These are phyloP conservation scores for Hyphodiscus sp. DNA, from an alignment of 2,329 filamentous ascomycete species.

Conservation along the genomic window DNA sequence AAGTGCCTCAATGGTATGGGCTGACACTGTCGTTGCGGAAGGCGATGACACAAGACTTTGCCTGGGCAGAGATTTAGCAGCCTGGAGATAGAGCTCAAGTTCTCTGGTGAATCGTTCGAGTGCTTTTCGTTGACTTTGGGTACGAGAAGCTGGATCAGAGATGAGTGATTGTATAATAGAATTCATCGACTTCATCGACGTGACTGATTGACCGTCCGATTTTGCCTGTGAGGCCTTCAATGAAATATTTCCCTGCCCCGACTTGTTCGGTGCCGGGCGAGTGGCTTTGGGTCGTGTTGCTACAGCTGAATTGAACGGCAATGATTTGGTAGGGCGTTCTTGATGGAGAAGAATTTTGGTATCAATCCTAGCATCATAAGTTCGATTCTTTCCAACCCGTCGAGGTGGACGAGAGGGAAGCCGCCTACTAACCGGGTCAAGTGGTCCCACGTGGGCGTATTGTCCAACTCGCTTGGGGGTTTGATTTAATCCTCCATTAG, in stretches of 20 bases:
- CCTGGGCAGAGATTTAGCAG: constrained; percentile 34
- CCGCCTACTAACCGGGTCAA: constrained; percentile 12
- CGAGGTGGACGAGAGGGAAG: neutral
- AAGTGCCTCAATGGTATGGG: constrained; percentile 45
- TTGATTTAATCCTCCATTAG: neutral
- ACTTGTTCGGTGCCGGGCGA: neutral
- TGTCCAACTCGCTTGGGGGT: neutral
- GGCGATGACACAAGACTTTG: constrained; percentile 25
- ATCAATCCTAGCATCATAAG: constrained; percentile 20
- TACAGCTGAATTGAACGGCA: neutral
- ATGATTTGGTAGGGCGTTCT: neutral
- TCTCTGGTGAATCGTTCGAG: constrained; percentile 37
- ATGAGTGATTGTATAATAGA: constrained; percentile 16
- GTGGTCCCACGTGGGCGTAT: constrained; percentile 15
- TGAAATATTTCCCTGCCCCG: neutral
- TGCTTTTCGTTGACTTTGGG: constrained; percentile 37
- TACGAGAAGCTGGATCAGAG: constrained; percentile 32
- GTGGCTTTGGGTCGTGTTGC: neutral
- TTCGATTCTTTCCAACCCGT: constrained; percentile 1
- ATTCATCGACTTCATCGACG: constrained; percentile 10
- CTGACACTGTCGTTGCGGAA: constrained; percentile 32
- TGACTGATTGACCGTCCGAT: neutral
- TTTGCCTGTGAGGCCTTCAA: neutral
- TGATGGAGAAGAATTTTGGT: constrained; percentile 3
- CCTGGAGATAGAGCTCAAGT: constrained; percentile 37